Evolutionary conservation across 2,329 filamentous ascomycete species (phyloP).

Genomic region (Ustulina deusta): DNA sequence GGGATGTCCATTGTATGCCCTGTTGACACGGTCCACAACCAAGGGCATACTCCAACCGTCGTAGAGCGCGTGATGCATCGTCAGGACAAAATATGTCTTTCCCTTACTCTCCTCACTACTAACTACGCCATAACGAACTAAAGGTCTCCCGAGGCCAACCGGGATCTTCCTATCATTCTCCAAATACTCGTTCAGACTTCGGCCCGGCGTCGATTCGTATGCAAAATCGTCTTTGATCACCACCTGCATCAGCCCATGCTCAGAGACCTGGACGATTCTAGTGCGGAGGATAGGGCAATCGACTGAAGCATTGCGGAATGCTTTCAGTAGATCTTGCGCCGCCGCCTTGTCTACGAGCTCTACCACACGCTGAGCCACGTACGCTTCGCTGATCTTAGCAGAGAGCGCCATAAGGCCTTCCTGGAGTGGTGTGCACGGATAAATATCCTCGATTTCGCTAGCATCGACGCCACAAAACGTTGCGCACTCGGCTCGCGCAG

Average conservation of each 20-base stretch:
- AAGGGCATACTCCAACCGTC: conserved; percentile 68
- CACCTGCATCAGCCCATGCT: conserved; percentile 60
- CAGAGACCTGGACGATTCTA: conserved; percentile 60
- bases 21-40: conserved; percentile 62
- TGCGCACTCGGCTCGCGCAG: conserved; percentile 55
- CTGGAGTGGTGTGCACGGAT: conserved; percentile 67
- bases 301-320: conserved; percentile 56
- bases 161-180: conserved; percentile 54
- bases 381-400: conserved; percentile 62
- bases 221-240: conserved; percentile 57
- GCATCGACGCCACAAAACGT: conserved; percentile 55
- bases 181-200: conserved; percentile 56
- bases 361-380: conserved; percentile 64
- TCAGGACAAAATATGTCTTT: conserved; percentile 61
- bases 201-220: conserved; percentile 50
- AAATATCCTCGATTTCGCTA: conserved; percentile 61
- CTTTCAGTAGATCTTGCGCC: conserved; percentile 55
- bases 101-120: conserved; percentile 47
- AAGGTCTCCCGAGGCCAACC: conserved; percentile 60
- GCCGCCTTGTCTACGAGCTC: conserved; percentile 54
- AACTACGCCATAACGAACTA: conserved; percentile 61
- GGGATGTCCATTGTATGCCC: conserved; percentile 54
- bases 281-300: conserved; percentile 61
- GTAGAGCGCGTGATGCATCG: conserved; percentile 68
- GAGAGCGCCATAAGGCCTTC: conserved; percentile 67